Evolutionary conservation across 208 protist genomes (phyloP), one percentile per base, ranked within the genome.

Genomic region (Acanthamoeba quina): DNA sequence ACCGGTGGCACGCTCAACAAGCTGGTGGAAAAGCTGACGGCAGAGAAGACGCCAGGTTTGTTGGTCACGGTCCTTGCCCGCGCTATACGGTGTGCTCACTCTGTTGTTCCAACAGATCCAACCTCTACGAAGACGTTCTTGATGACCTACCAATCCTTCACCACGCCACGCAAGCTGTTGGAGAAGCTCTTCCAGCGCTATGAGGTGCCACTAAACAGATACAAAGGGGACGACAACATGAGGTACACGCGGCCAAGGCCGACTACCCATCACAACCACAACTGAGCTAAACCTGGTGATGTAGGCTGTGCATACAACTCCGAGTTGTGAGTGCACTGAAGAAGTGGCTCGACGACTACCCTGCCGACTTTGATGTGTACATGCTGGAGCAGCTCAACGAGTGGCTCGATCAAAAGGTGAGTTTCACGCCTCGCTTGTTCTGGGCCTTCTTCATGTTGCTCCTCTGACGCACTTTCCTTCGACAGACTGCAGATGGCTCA

Each of bases 341-440:
- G 26, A 95, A 94, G 44, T 96, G 96, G 96, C 29, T 96, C 2
- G 96, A 96, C 19, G 90, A 96, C 11, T 95, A 96, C 70, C 94
- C 58, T 15, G 70, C 83, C 1, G 95, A 95, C n/a, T 96, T 96
- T 58, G 86, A 96, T 52, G 95, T 94, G 24, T 90, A 96, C 29
- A 82, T 94, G 72, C 24, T 88, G 29, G 56, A 34, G 54, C 56
- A 58, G n/a, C 26, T 89, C 15, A 89, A 66, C 21, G 52, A 89
- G 26, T 89, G 47, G 54, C 47, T 89, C 21, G 29, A 34, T 9
- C 54, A 89, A 37, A 89, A 58, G 56, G 47, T 58, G 13, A 9
- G 6, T 44, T 44, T 44, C 6, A 44, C 41, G 44, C 10, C 54
- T 60, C 13, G 21, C 31, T 34, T 34, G 31, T 34, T 34, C 31